Conservation (phyloP, 352 stramenopile species). For the Phytophthora pluvialis region DNA sequence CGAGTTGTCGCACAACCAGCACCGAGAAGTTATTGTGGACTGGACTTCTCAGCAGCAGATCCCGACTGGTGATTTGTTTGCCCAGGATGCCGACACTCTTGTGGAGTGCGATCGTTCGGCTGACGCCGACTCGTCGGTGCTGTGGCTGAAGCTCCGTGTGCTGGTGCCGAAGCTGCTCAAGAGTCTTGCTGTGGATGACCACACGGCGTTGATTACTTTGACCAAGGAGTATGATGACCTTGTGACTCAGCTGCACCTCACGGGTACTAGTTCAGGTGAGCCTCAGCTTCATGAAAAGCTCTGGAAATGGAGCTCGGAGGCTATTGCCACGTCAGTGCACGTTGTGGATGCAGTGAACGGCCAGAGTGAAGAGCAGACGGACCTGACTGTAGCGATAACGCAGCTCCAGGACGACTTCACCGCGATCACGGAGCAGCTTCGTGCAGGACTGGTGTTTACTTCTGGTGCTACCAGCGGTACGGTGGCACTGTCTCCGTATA, state of each 20-base stretch:
- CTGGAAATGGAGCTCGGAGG: conserved; percentile 63
- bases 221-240: conserved; percentile 47
- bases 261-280: conserved; percentile 4
- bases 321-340: conserved; percentile 19
- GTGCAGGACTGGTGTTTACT: conserved; percentile 24
- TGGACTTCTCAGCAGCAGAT: conserved; percentile 58
- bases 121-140: conserved; percentile 44
- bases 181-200: conserved; percentile 37
- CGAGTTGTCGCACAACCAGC: conserved; percentile 75
- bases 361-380: conserved; percentile 11
- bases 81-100: conserved; percentile 43
- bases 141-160: conserved; percentile 72
- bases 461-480: conserved; percentile 4
- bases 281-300: conserved; percentile 42
- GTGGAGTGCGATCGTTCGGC: conserved; percentile 78
- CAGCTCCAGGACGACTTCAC: conserved; percentile 42
- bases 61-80: conserved; percentile 48
- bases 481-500: conserved; percentile 53
- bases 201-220: conserved; percentile 30
- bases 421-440: conserved; percentile 33
- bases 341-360: conserved; percentile 22
- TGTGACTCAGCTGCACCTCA: conserved; percentile 36
- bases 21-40: conserved; percentile 78
- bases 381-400: conserved; percentile 25
- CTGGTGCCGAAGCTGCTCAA: conserved; percentile 60